Evolutionary conservation across 495 filamentous ascomycete genomes (phyloP), one percentile per base, ranked within the genome.

Genomic region (Daldinia childiae): DNA sequence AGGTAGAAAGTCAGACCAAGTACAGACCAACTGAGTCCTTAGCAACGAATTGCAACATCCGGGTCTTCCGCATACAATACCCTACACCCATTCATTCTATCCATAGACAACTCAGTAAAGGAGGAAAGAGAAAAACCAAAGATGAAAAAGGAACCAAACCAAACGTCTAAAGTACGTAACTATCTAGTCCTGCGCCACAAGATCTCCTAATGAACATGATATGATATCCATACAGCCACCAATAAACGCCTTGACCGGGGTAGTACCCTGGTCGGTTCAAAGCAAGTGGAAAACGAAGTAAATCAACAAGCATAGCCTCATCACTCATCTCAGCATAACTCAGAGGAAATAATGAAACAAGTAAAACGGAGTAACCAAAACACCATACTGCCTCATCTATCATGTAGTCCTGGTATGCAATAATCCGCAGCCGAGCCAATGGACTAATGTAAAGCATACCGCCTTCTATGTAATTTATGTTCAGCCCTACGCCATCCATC

Each of bases 401-500:
- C 60, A 41, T 29, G 27, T 41, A 64, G 51, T 43, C 52, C 58
- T 51, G 39, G 32, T 67, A 72, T 68, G 69, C 60, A 72, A 34
- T 36, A 56, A 64, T 11, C 54, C 29, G 55, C 24, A 38, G 26
- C 32, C 48, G 15, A 34, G 26, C 70, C 51, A 55, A 61, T n/a
- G 55, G 15, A 50, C 39, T 36, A 34, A 34, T 6, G 11, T 24
- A 48, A 15, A 60, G 12, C 57, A 52, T 43, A 58, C 45, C 51
- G 51, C 61, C 50, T 43, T 69, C 41, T 65, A 68, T 64, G 64
- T 36, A 50, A 12, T 58, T 32, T 62, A 56, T 55, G 56, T 56
- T 58, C 70, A 68, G 65, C 70, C 70, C 70, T 69, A 62, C 64
- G 64, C 70, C 70, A 68, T 68, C 51, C 17, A 39, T 21, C 30